phyloP scores from a whole-genome alignment of 352 stramenopile genomes.

The Phytopythium boreale region DNA sequence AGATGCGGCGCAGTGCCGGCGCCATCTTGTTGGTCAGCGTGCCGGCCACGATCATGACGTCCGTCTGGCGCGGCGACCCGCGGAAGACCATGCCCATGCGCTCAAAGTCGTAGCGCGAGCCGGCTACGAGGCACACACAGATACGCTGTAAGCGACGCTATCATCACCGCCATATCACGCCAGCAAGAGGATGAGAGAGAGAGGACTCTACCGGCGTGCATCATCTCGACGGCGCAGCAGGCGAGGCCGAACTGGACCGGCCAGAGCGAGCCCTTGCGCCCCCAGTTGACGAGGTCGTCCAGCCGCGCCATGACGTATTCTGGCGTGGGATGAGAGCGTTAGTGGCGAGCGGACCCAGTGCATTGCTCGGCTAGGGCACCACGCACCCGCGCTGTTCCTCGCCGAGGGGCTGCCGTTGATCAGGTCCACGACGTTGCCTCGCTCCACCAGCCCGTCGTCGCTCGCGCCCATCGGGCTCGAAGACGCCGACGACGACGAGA shows the following conservation, averaged over 20 bases:
- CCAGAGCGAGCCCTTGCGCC: constrained; percentile 93
- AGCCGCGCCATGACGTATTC: constrained; percentile 96
- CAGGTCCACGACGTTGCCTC: background rate
- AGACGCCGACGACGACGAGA: background rate
- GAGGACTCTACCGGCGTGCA: constrained; percentile 64
- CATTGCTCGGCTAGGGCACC: too few relatives aligned
- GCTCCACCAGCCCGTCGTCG: background rate
- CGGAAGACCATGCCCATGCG: constrained; percentile 98
- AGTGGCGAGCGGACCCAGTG: too few relatives aligned
- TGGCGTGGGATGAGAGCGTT: constrained; percentile 11
- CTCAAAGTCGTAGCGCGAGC: constrained; percentile 95
- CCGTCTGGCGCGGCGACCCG: constrained; percentile 89
- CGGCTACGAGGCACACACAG: constrained; percentile 8
- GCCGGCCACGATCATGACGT: constrained; percentile 99
- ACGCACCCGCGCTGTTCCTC: constrained; percentile 47
- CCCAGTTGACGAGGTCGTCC: constrained; percentile 98
- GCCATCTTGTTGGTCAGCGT: constrained; percentile 99
- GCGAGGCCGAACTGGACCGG: constrained; percentile 98
- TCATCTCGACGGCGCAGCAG: constrained; percentile 99
- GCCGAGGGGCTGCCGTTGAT: constrained; percentile 15
- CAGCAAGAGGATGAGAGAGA: background rate
- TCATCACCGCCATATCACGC: constrained; percentile 43
- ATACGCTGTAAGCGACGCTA: background rate
- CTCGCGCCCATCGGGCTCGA: background rate
- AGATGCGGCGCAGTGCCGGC: constrained; percentile 94